Base-by-base conservation (phyloP, 352 stramenopile genomes). In the Phytopythium kandeliae region DNA sequence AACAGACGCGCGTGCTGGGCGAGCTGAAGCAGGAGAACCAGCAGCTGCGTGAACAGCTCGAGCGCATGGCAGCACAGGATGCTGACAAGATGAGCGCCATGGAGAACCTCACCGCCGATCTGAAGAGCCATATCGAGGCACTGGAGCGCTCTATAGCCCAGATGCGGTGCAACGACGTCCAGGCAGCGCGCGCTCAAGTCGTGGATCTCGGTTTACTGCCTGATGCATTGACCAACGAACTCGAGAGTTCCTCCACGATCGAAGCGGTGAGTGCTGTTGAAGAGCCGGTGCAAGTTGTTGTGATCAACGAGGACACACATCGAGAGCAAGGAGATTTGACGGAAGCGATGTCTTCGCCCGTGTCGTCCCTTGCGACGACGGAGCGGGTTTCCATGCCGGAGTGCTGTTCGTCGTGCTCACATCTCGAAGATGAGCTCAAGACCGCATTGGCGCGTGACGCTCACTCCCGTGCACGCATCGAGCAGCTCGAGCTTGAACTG, bases 11-110 rank as follows among this genome's bases (percentile, higher is more conserved):
- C 10, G 63, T 58, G 16, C 24, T 81, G 21, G 67, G 61, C 43
- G 43, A 74, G 24, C 56, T 81, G 31, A 57, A 70, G 53, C 59
- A 65, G 15, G 67, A 81, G 37, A 81, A 81, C 24, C 67, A 75
- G n/a, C 42, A 58, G 8, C 52, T 80, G 35, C 57, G 70, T 3
- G 57, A 64, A 19, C 67, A 76, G 16, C 34, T 81, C 16, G 65
- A 78, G 28, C 52, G 46, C 13, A 58, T 78, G 36, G 50, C 55
- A 4, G 62, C 55, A 33, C 54, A 63, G 22, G 70, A 61, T 59
- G 57, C 59, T 7, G 66, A 75, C 44, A 61, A 75, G 60, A 62
- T 67, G 54, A 55, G 62, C 22, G 54, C 56, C 1, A 71, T 75
- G 66, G 63, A 78, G 50, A 55, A 74, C 11, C 52, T 74, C 15